A percentile compares a stretch with the other conserved stretches of the same genome.
These are phyloP conservation scores for Trichosporon asahii DNA, from an alignment of 1,284 basidiomycete species.

Conservation along the genomic window DNA sequence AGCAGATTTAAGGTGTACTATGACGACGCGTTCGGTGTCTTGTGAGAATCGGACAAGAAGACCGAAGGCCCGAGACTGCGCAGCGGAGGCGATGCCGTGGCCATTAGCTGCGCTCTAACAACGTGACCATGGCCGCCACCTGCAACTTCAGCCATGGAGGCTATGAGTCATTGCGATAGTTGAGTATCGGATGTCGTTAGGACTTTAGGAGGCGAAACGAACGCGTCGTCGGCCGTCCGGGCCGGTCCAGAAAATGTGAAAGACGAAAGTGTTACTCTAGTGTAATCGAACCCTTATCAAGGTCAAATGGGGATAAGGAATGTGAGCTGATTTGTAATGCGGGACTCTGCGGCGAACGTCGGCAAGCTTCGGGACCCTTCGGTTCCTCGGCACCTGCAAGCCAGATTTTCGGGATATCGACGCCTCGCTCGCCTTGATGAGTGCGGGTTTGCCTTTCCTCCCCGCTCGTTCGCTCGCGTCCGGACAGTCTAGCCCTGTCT, in stretches of 20 bases:
- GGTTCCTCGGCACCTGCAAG: neutral
- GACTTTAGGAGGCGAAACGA: neutral
- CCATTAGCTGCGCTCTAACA: neutral
- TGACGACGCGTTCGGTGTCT: neutral
- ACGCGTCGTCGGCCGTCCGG: neutral
- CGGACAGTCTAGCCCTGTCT: neutral
- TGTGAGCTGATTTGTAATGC: neutral
- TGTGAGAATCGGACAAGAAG: neutral
- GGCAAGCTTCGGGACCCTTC: slow-evolving; percentile 5
- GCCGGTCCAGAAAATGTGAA: neutral
- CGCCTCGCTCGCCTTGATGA: neutral
- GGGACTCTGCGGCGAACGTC: neutral
- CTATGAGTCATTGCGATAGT: neutral
- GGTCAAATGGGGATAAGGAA: slow-evolving; percentile 1
- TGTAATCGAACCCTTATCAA: neutral
- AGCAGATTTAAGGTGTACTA: neutral
- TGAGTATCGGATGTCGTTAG: neutral
- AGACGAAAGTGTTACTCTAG: neutral
- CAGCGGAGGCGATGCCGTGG: neutral
- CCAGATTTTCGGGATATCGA: neutral
- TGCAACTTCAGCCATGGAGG: neutral
- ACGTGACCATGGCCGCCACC: neutral
- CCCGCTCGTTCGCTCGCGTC: neutral
- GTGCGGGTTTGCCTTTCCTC: neutral
- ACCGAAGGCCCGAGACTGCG: neutral